Conservation (phyloP, 2,329 filamentous ascomycete species). For the Xylariaceae sp. region DNA sequence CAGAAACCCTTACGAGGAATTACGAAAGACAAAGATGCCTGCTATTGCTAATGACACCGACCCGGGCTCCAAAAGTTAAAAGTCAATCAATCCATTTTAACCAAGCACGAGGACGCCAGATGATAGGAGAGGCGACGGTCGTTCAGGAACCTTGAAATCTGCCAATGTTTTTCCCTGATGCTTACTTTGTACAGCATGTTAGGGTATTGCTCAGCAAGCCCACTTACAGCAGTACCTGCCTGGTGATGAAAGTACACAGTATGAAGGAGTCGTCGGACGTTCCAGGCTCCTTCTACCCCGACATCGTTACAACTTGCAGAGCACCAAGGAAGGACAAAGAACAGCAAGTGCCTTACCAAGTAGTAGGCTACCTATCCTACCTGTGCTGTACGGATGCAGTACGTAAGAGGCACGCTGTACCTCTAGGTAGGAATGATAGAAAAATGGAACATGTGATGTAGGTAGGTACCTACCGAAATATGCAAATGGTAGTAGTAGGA, state of each 20-base stretch:
- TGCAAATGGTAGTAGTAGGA: too few species aligned
- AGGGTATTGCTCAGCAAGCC: not conserved
- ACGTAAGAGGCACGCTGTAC: too few species aligned
- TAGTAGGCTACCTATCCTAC: too few species aligned
- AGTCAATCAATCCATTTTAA: slow-evolving; percentile 7
- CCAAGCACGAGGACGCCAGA: slow-evolving; percentile 3
- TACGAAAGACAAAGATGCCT: slow-evolving; percentile 18
- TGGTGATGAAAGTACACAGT: slow-evolving; percentile 5
- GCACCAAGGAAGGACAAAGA: not conserved
- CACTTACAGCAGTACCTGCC: not conserved
- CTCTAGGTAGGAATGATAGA: not conserved
- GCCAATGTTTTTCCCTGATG: too few species aligned
- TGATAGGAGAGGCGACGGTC: slow-evolving; percentile 1
- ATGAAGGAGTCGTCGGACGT: not conserved
- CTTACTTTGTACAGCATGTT: not conserved
- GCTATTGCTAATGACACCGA: slow-evolving; percentile 15
- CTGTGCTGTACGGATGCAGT: too few species aligned
- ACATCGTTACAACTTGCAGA: too few species aligned
- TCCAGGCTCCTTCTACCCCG: too few species aligned
- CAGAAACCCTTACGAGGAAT: slow-evolving; percentile 10
- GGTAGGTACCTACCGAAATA: too few species aligned
- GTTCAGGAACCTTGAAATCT: slow-evolving; percentile 6
- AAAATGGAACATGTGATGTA: not conserved
- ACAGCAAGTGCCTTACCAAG: too few species aligned
- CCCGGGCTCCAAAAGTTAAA: slow-evolving; percentile 4